phyloP scores from a whole-genome alignment of 768 basidiomycete genomes.

The Ramaria sp. region DNA sequence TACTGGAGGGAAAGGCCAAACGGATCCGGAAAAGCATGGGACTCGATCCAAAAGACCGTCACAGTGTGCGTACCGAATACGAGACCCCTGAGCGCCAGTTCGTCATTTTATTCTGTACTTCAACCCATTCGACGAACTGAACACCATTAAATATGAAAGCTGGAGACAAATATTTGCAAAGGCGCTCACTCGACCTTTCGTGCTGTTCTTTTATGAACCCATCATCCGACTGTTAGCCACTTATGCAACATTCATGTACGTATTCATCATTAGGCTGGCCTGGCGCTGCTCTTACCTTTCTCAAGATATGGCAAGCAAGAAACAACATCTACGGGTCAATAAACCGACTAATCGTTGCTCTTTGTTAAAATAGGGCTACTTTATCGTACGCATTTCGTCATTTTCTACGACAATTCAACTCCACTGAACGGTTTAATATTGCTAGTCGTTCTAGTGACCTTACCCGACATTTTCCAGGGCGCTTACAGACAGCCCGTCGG shows the following conservation, averaged over 20 bases:
- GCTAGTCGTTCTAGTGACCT: constrained; percentile 55
- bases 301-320: constrained; percentile 9
- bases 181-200: constrained; percentile 58
- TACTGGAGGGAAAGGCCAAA: constrained; percentile 40
- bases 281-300: neutral
- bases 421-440: neutral
- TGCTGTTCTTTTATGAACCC: constrained; percentile 45
- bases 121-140: neutral
- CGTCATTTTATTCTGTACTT: constrained; percentile 14
- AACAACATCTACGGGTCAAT: neutral
- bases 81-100: constrained; percentile 35
- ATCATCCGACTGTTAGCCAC: constrained; percentile 57
- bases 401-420: neutral
- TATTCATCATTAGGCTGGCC: constrained; percentile 38
- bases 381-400: neutral
- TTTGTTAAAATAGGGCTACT: neutral
- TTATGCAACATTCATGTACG: constrained; percentile 65
- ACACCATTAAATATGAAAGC: constrained; percentile 20
- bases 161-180: constrained; percentile 40
- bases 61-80: constrained; percentile 36
- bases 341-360: neutral
- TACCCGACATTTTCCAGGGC: constrained; percentile 45
- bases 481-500: constrained; percentile 45
- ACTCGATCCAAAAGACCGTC: constrained; percentile 29
- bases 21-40: constrained; percentile 34